Evolutionary conservation across 2,329 filamentous ascomycete species (phyloP), one percentile per base, ranked within the genome.

Genomic region (Shiraia bambusicola): DNA sequence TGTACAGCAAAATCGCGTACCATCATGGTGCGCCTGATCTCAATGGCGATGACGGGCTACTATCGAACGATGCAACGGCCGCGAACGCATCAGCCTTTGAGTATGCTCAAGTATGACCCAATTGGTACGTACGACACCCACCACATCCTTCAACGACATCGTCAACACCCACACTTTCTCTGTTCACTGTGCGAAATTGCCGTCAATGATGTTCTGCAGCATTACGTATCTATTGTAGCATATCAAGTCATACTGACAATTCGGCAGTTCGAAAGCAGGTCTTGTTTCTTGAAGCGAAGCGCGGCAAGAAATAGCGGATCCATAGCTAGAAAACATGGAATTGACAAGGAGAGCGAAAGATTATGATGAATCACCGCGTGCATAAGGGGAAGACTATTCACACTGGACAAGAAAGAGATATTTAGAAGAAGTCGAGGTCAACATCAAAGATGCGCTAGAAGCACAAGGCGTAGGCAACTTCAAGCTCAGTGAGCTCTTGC

Each of bases 51-150:
- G 86, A 98, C 93, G 17, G 93, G 93, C 64, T 98, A 90, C 80
- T 98, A 92, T 79, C 91, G 92, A 72, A 94, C 89, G 39, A 83
- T 95, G 71, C 79, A 86, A 58, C 84, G 94, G 45, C 91, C 90
- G 10, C 85, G 93, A 57, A 80, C 81, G 22, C 79, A 90, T 50
- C 78, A 86, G 31, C 91, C 94, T 42, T 81, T 98, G 73, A 94
- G 90, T 75, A 93, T 98, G 89, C 76, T 98, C 60, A 98, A 98
- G 77, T 98, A 98, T 73, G 93, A 98, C 68, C 93, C 93, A 29
- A 91, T 98, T 53, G 86, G 88, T 95, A 82, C 54, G 80, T n/a
- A n/a, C n/a, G n/a, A n/a, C 69, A 11, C 28, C 30, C 35, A 43
- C 22, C 17, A 1, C 3, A 12, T 35, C 28, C 27, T 27, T 8